Conservation (phyloP, 2,329 filamentous ascomycete species). For the Calcarisporium arbuscula region DNA sequence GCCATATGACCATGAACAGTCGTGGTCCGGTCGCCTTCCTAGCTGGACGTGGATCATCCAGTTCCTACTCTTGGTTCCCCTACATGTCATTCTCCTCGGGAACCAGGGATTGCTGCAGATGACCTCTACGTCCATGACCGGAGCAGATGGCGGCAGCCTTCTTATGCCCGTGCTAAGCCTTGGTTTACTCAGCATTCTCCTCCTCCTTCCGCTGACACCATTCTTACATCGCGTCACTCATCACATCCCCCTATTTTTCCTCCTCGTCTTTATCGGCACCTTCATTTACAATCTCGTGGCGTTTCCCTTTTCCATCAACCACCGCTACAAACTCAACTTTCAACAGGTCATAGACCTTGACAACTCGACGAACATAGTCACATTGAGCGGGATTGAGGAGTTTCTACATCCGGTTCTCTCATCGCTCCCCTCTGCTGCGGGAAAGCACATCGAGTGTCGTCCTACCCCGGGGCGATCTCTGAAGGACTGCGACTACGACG, state of each 20-base stretch:
- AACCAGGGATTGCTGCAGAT: constrained; percentile 71
- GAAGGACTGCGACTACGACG: constrained; percentile 64
- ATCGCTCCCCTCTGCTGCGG: constrained; percentile 64
- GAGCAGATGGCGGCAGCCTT: constrained; percentile 71
- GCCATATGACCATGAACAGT: constrained; percentile 67
- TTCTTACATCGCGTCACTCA: constrained; percentile 83
- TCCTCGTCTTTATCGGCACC: constrained; percentile 67
- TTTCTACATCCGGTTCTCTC: constrained; percentile 62
- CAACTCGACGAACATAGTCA: constrained; percentile 61
- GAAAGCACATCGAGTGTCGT: constrained; percentile 50
- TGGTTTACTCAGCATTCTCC: constrained; percentile 59
- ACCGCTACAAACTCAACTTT: constrained; percentile 83
- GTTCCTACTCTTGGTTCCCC: constrained; percentile 71
- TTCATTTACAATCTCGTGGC: constrained; percentile 79
- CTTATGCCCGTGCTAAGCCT: constrained; percentile 67
- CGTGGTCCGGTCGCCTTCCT: constrained; percentile 75
- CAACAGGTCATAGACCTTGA: constrained; percentile 75
- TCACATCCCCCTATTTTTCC: constrained; percentile 71
- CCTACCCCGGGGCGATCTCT: too few species aligned
- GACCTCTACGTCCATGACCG: constrained; percentile 70
- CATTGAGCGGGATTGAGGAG: constrained; percentile 59
- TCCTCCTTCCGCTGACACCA: constrained; percentile 71
- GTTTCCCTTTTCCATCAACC: constrained; percentile 79
- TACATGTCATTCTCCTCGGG: constrained; percentile 69
- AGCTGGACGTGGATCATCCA: constrained; percentile 86